Base-by-base conservation (phyloP, 2,329 filamentous ascomycete genomes). In the Neodidymelliopsis sp. region DNA sequence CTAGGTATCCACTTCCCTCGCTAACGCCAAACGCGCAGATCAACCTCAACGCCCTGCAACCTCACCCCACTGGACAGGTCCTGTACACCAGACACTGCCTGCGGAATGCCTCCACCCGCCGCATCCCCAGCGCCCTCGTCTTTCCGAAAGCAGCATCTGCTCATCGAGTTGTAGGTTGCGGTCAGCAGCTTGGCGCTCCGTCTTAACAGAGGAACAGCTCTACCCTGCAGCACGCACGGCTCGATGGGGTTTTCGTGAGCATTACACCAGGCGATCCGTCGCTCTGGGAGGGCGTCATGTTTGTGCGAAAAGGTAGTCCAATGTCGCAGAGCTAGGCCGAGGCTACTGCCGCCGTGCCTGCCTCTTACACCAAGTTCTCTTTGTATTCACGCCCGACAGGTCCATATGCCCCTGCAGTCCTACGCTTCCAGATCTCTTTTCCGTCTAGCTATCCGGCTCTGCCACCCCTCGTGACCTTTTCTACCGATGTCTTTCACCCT, bases 401-500 rank as follows among this genome's bases (percentile, higher is more conserved):
- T 33, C 93, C 94, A 13, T 99, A 97, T 75, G 83, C 90, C 15
- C 87, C 89, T 50, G 90, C 91, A 35, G 84, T 97, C 62, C 82
- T 97, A 55, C 89, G 92, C 64, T 96, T 97, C 74, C 87, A 94
- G 60, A 88, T 97, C 57, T 87, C 87, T 18, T 97, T 97, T 65
- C 90, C 92, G 25, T 80, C 88, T 53, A 81, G 82, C 28, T 97
- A 95, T 70, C 93, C 93, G 10, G 76, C 81, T 40, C 76, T 90
- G 15, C 90, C 93, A 39, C 94, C 94, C 8, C 79, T 92, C 13
- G 84, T 99, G 58, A 93, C 88, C 44, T 96, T 99, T 73, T 84
- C 85, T 34, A 95, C 90, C 60, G 93, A 97, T 70, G 88, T 97
- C 60, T 99, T 97, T 72, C 93, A 99, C 71, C 93, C 93, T 13